Evolutionary conservation across 2,329 filamentous ascomycete species (phyloP), one percentile per base, ranked within the genome.

Genomic region (Aspergillus ruber): DNA sequence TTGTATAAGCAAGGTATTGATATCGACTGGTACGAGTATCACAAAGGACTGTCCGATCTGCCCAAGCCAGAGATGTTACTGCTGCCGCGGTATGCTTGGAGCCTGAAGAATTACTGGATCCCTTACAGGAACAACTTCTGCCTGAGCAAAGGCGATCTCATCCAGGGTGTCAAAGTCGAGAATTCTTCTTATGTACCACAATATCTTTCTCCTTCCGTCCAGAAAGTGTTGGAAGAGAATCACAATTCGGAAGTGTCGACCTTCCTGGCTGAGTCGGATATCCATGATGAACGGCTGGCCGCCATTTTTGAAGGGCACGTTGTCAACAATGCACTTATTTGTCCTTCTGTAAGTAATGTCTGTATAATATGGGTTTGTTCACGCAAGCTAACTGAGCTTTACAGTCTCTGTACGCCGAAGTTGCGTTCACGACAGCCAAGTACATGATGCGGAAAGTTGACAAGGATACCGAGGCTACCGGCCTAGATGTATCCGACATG

Each of bases 1-100:
- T 52, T 72, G 1, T 68, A 74, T 46, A 47, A 63, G n/a, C 56
- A 62, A 25, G 69, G 71, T 5, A 56, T 71, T 36, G 61, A 69
- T 6, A 48, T 73, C 33, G 56, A 64, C 47, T 74, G 70, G 68
- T 65, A 68, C 43, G 69, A 71, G 38, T 72, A 72, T 48, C 69
- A 73, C 51, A 65, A 68, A 35, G 69, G 25, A 2, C 25, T 71
- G 45, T 72, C 71, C 44, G 53, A 51, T 21, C 44, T 56, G 1
- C 54, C 45, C 3, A 63, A 61, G 33, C 50, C 25, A 3, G 7
- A 61, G 36, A 58, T 71, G 2, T 50, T 72, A 13, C 42, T 56
- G 0, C 57, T 72, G 6, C 68, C 68, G 9, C 53, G 60, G 4
- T 72, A 72, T 50, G 60, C 59, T 42, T 72, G 63, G 61, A 66